Evolutionary conservation across 176 grass and related monocot genomes (phyloP), one percentile per base, ranked within the genome.

Genomic region (Lolium rigidum): DNA sequence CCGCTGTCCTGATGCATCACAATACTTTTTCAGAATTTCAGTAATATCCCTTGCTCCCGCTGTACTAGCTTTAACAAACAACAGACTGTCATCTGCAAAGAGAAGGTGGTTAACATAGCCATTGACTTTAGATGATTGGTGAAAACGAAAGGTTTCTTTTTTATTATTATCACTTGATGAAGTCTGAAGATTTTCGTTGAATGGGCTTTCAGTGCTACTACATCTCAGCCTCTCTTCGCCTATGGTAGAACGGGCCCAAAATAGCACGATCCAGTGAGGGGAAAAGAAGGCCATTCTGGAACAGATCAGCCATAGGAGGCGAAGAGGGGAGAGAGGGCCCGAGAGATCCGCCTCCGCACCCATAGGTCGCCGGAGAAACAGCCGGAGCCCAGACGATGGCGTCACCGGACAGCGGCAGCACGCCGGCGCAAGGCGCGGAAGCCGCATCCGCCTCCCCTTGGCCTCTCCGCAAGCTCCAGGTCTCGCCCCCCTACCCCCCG

Each of bases 391-490:
- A 58, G 57, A 38, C 74, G 65, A 94, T 92, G 90, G 90, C 84
- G 16, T 83, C 90, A 22, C 59, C 74, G 63, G 70, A 79, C 67
- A 66, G 69, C 79, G 79, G 89, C 54, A 80, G 76, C 82, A 74
- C 77, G 56, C 73, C 87, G 79, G 82, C 78, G 74, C 84, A 84
- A 84, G 85, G 74, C 54, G 85, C 48, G 50, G 89, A 91, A 77
- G 52, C 16, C 21, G 67, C 69, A 22, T 47, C 79, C 47, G 28
- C 55, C 38, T 89, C 89, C 81, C 87, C 85, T 14, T 94, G 92
- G 94, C 82, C 90, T 57, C 87, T 94, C 78, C 87, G 79, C 39
- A 93, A 90, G 83, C 88, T 97, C 79, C 89, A 94, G 92, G 92
- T 94, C 78, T 63, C 26, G 39, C 21, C 38, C 61, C n/a, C 63